Base-by-base conservation (phyloP, 352 stramenopile species). In the Phytophthora crassamura region DNA sequence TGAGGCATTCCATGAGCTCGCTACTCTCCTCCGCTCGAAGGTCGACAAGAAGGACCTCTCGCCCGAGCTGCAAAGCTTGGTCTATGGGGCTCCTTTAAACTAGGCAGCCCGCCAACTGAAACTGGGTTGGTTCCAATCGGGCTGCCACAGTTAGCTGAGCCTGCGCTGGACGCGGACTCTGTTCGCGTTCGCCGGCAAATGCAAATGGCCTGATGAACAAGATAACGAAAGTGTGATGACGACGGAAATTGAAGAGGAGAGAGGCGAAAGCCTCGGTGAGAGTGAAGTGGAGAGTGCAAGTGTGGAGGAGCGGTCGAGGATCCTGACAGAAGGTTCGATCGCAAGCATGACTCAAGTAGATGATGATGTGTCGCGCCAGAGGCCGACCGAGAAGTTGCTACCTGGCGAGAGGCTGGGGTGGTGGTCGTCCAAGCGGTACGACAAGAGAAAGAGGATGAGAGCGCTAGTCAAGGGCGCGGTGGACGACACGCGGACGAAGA, bases 91-190 rank as follows among this genome's bases (percentile, higher is more conserved):
- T 28, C 25, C 25, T 28, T 28, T 28, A 51, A 57, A 51, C 56
- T 48, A 47, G 56, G 35, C 39, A 33, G 35, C 45, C 48, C 39
- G 14, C 36, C 46, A 48, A 59, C 58, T 14, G 15, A 39, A 35
- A 39, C 47, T 66, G 47, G 30, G 58, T 59, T 59, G 42, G 59
- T 51, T 5, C n/a, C 7, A n/a, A 49, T 33, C 16, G 55, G 45
- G 35, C 34, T 56, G 20, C 25, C 33, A 55, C 55, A 56, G 55
- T 56, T 64, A 64, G 22, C 25, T 4, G 53, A 53, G 12, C 33
- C 40, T 12, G n/a, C 39, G 15, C 2, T 45, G 9, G 34, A 56
- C 25, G 18, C 28, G 9, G 12, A 54, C 33, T 5, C 22, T 25
- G 22, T 25, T 25, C 25, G 43, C 55, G 1, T 63, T 36, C 36